Percentiles rank a stretch among this genome's conserved stretches.
Evolutionary conservation across 1,284 basidiomycete genomes (phyloP).

Genomic region (Cystobasidium pallidum): DNA sequence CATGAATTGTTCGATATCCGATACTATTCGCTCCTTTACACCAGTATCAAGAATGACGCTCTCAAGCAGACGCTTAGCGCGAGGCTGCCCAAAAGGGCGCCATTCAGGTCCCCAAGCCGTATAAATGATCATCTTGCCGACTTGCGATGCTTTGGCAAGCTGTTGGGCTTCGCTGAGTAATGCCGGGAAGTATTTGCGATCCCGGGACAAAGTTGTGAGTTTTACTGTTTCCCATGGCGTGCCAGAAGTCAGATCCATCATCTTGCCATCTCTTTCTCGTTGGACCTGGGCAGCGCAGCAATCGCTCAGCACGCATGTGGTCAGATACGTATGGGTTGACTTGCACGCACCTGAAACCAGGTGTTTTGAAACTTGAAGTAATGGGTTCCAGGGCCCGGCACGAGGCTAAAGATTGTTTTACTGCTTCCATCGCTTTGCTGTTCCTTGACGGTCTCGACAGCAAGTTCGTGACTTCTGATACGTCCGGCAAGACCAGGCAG

Average conservation of each 20-base stretch:
- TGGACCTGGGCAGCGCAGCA: slow-evolving; percentile 67
- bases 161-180: slow-evolving; percentile 86
- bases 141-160: slow-evolving; percentile 79
- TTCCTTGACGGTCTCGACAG: slow-evolving; percentile 88
- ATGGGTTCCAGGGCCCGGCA: slow-evolving; percentile 94
- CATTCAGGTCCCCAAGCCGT: slow-evolving; percentile 97
- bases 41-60: slow-evolving; percentile 89
- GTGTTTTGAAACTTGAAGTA: slow-evolving; percentile 86
- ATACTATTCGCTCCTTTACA: slow-evolving; percentile 75
- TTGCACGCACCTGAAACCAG: slow-evolving; percentile 83
- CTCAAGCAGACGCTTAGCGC: slow-evolving; percentile 79
- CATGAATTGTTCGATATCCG: slow-evolving; percentile 82
- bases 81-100: slow-evolving; percentile 91
- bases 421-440: slow-evolving; percentile 86
- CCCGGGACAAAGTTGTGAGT: slow-evolving; percentile 85
- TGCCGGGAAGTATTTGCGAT: slow-evolving; percentile 76
- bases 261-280: slow-evolving; percentile 86
- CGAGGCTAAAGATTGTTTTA: slow-evolving; percentile 83
- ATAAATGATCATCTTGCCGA: slow-evolving; percentile 94
- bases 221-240: slow-evolving; percentile 97
- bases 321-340: not conserved
- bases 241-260: slow-evolving; percentile 87
- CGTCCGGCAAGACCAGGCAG: slow-evolving; percentile 58
- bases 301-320: not conserved
- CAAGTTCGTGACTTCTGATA: slow-evolving; percentile 83